Base-by-base conservation (phyloP, 768 basidiomycete species). In the Leccinellum luteum region DNA sequence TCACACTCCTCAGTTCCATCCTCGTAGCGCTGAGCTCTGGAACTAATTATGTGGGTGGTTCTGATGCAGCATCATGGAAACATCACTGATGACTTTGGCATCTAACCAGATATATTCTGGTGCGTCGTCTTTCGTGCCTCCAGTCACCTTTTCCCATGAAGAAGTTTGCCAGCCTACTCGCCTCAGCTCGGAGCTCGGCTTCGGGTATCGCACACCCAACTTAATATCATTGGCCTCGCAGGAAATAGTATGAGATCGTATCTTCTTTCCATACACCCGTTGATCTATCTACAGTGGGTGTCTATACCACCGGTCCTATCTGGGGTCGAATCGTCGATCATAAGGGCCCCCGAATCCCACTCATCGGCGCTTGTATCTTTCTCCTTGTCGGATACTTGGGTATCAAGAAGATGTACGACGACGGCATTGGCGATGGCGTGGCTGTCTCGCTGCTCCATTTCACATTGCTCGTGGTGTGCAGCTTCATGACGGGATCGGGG, bases 141-240 rank as follows among this genome's bases (percentile, higher is more conserved):
- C 1, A 8, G 14, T 1, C 12, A 30, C 4, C 6, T 23, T 2
- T 21, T 30, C 30, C 8, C 15, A 50, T 56, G 51, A 54, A 51
- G 23, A 19, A 53, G 44, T 41, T 21, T 34, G 34, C 58, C 59
- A 86, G 93, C 92, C 19, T 97, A 94, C 69, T 85, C 89, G 2
- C 93, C 94, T 0, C 93, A 96, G 69, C 81, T 96, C 5, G 90
- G 89, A 1, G 74, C 85, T n/a, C 82, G 85, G 41, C 80, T 96
- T 17, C 76, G 80, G 48, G 82, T 95, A 51, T 81, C 83, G 4
- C 89, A 94, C 54, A 95, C 93, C 0, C 84, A 89, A 56, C 76
- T 92, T 34, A 95, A 96, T 63, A 70, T 94, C 34, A 81, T 95
- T 17, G 92, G 84, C 15, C 75, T 89, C n/a, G 87, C 86, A 2